Base-by-base conservation (phyloP, 225 moss, liverwort and hornwort genomes). In the Neckera pumila region DNA sequence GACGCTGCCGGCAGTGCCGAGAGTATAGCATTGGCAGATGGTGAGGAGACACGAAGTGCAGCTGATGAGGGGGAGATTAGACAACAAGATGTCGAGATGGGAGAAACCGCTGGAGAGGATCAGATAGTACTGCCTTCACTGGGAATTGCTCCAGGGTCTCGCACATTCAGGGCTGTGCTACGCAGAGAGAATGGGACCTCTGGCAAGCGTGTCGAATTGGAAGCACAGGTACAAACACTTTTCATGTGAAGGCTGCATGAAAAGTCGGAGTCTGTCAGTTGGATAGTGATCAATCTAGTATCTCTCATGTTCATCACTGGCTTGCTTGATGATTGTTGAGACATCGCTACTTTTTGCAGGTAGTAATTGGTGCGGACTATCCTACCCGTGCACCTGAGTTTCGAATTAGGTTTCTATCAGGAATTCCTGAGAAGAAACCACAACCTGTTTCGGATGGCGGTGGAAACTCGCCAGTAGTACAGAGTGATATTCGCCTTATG, bases 201-300 rank as follows among this genome's bases (percentile, higher is more conserved):
- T 84, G 93, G 95, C 87, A 96, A 95, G 93, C 96, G 95, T 80
- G 75, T 93, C 63, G 96, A 98, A 70, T 84, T 98, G 90, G 98
- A 96, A 93, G 96, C 94, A 60, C 96, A 96, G 98, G 98, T 96
- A 86, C 81, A 76, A 72, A 26, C 17, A 53, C 75, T 88, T 84
- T 89, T 80, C 71, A 80, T 47, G 42, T 79, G 60, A 31, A 82
- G 33, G 18, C 54, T 85, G 38, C 81, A n/a, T 85, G 75, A 69
- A 73, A 85, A 49, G 38, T 43, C 45, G 63, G 63, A 75, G 71
- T 49, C 65, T 45, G 67, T 71, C 45, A 65, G 80, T 58, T 83
- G 63, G 57, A 57, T 83, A 53, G 42, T 85, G 74, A 61, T 73
- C 61, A 80, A 65, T 80, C 76, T 59, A 42, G 31, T 86, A 72